These are phyloP conservation scores for Paxillus involutus DNA, from an alignment of 768 basidiomycete species.

Conservation along the genomic window DNA sequence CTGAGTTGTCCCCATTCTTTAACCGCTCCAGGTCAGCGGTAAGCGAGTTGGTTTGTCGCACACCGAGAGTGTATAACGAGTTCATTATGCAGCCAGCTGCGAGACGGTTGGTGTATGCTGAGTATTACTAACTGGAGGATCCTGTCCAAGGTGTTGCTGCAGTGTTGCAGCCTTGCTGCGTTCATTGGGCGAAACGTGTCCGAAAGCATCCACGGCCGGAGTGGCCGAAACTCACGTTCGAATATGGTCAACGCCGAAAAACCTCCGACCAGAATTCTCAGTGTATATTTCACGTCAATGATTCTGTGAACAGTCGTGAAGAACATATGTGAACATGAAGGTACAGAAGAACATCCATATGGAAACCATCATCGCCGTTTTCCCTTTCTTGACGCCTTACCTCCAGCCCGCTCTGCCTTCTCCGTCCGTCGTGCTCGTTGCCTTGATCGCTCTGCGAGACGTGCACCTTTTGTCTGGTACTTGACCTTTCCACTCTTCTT, in stretches of 20 bases:
- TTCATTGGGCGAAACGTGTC: constrained; percentile 3
- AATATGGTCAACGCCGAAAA: neutral
- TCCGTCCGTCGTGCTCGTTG: constrained; percentile 64
- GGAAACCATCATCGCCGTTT: constrained; percentile 11
- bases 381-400: constrained; percentile 50
- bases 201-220: neutral
- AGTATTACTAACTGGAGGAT: neutral
- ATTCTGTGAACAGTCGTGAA: neutral
- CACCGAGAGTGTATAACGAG: constrained; percentile 90
- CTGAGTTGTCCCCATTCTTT: constrained; percentile 75
- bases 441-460: constrained; percentile 60
- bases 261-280: neutral
- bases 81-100: constrained; percentile 63
- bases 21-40: constrained; percentile 85
- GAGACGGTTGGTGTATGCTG: neutral
- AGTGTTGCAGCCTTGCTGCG: neutral
- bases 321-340: neutral
- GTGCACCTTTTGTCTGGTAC: constrained; percentile 71
- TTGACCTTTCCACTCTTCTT: constrained; percentile 38
- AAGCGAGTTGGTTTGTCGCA: constrained; percentile 87
- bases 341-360: constrained; percentile 1
- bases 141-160: neutral
- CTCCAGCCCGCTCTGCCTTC: constrained; percentile 73
- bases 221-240: neutral
- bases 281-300: neutral